Base-by-base conservation (phyloP, 768 basidiomycete genomes). In the Dendrothele bispora region DNA sequence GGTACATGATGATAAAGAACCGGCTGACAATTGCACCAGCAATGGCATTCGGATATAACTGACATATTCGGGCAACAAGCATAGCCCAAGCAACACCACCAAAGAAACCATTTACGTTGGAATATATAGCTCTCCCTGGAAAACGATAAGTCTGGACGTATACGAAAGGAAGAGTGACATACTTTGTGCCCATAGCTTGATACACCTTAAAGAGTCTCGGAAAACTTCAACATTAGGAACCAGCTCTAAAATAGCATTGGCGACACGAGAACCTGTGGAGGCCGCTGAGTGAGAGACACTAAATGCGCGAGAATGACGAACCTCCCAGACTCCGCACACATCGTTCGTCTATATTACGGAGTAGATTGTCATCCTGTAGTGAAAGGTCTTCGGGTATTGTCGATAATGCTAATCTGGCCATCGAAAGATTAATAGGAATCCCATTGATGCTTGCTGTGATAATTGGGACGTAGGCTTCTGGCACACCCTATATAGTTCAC, bases 41-140 rank as follows among this genome's bases (percentile, higher is more conserved):
- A 50, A 85, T 84, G 7, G 93, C 95, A 52, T 86, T 97, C 25
- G 97, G 97, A 66, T 98, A 99, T 46, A 99, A 70, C 61, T 99
- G 97, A 71, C 97, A 99, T 78, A 98, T 94, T 66, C 97, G 86
- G 42, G 97, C 97, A n/a, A 98, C 95, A 32, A 98, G 82, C 76
- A 98, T 89, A 3, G 95, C 91, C 97, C 97, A 99, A 24, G 95
- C 95, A 2, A 98, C 95, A 60, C 97, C 97, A 48, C 97, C 97
- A 26, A 95, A 79, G 66, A 98, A 99, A 17, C 95, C 97, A 58
- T 93, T 93, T 10, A 98, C 92, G 65, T 99, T 99, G 1, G 94
- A 95, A 67, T 98, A 98, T 51, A 99, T 95, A 21, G 95, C 97
- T 69, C 94, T 79, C 57, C 85, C 95, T 98, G 60, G 35, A 22